These are phyloP conservation scores for Xylaria castorea DNA, from an alignment of 495 filamentous ascomycete species.

Conservation along the genomic window DNA sequence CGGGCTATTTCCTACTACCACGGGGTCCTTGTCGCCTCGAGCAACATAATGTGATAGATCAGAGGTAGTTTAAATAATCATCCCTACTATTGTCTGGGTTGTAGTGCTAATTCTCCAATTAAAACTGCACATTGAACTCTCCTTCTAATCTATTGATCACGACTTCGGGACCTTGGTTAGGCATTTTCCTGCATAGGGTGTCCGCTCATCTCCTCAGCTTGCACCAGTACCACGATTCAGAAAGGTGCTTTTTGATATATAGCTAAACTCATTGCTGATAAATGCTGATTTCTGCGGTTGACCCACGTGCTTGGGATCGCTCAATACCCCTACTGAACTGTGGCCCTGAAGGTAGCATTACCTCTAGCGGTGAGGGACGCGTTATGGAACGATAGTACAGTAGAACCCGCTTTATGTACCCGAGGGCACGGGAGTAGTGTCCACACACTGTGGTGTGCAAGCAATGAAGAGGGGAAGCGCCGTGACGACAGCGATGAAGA, in stretches of 20 bases:
- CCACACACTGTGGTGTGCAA: neutral
- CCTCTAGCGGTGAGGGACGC: neutral
- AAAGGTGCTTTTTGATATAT: neutral
- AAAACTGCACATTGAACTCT: neutral
- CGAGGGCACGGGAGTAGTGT: conserved; percentile 1
- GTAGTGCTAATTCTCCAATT: neutral
- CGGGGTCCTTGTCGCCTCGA: neutral
- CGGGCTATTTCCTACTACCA: neutral
- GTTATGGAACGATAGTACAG: neutral
- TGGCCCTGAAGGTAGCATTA: neutral
- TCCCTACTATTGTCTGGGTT: neutral
- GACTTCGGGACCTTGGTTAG: neutral
- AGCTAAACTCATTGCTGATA: neutral
- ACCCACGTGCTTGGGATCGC: neutral
- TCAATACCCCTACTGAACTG: neutral
- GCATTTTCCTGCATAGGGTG: neutral
- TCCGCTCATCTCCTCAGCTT: neutral
- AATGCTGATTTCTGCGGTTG: neutral
- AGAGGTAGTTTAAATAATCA: neutral
- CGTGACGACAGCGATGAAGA: neutral
- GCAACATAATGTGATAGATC: neutral
- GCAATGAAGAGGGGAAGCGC: neutral
- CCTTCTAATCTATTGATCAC: neutral
- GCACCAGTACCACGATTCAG: neutral
- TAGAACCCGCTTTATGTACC: neutral